A percentile compares a stretch with the other conserved stretches of the same genome.
Conservation (phyloP, 179 eudicot genomes). For the Spinacia oleracea region DNA sequence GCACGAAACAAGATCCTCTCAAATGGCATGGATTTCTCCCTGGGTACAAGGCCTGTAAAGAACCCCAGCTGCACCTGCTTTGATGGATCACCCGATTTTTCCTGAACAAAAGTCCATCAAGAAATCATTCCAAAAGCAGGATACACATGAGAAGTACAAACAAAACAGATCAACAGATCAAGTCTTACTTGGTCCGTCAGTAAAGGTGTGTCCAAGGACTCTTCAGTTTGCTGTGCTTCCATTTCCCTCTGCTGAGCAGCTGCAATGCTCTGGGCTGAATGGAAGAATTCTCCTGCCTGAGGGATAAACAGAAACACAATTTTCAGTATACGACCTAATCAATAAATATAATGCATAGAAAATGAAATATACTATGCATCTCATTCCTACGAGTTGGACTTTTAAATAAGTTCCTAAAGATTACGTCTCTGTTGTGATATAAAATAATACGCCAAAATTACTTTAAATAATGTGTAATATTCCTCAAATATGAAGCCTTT, state of each 20-base stretch:
- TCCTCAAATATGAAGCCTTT: not conserved
- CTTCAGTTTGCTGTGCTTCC: constrained; percentile 46
- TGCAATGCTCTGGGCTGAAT: constrained; percentile 67
- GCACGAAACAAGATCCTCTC: constrained; percentile 80
- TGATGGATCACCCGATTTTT: constrained; percentile 56
- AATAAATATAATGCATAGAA: not conserved
- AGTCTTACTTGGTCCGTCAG: constrained; percentile 61
- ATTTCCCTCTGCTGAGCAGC: constrained; percentile 61
- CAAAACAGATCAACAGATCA: constrained; percentile 2
- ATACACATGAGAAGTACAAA: not conserved
- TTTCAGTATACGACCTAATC: not conserved
- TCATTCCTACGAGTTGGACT: not conserved
- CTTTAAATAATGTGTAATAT: not conserved
- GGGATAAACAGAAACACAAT: not conserved
- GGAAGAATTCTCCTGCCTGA: constrained; percentile 78
- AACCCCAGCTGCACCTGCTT: constrained; percentile 72
- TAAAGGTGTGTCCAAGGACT: constrained; percentile 76
- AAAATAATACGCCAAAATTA: not conserved
- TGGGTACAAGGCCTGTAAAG: constrained; percentile 76
- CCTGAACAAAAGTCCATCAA: constrained; percentile 36
- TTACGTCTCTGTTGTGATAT: not conserved
- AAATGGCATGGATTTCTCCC: constrained; percentile 77
- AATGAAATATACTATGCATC: not conserved
- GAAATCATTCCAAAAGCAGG: constrained; percentile 12
- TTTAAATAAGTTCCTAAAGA: not conserved